Base-by-base conservation (phyloP, 1,284 basidiomycete species). In the Dichomitus squalens region DNA sequence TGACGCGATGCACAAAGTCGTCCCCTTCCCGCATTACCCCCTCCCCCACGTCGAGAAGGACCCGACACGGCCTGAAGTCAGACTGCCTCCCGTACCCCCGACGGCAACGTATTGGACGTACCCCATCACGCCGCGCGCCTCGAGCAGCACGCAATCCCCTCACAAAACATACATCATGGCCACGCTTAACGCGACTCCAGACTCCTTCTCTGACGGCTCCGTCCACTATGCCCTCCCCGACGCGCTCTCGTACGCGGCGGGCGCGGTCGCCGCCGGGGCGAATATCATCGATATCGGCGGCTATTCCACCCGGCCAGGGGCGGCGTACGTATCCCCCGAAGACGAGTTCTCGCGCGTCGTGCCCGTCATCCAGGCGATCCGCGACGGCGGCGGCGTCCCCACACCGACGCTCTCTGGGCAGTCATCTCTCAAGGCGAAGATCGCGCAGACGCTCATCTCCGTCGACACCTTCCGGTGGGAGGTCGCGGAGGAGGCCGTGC, bases 141-240 rank as follows among this genome's bases (percentile, higher is more conserved):
- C 58, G 7, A 53, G 62, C n/a, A 64, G 67, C 31, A 64, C 70
- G 11, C 66, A 65, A 33, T 29, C 55, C 2, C 47, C 62, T 7
- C 55, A 64, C 12, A 79, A 77, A 63, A 95, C 93, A 1, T 82
- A 84, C 57, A 73, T 98, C 58, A 99, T 99, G 97, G 92, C 91
- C 0, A 98, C 95, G 4, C 83, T 99, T 64, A 98, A 99, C 70
- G 84, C 86, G 3, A 99, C 97, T 0, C 97, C 97, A 1, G 96
- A 99, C 74, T 98, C 95, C 0, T 99, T 99, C 76, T 98, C 96
- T 0, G 95, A 98, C 64, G 95, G 95, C 6, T 82, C 88, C 1
- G 72, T 75, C 39, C 78, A 92, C 68, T 77, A 81, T 63, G 77
- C 76, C 0, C 59, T 85, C 6, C 65, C 77, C 0, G 70, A 76